Conservation (phyloP, 139 green algal species). For the Chlamydomonas eustigma region DNA sequence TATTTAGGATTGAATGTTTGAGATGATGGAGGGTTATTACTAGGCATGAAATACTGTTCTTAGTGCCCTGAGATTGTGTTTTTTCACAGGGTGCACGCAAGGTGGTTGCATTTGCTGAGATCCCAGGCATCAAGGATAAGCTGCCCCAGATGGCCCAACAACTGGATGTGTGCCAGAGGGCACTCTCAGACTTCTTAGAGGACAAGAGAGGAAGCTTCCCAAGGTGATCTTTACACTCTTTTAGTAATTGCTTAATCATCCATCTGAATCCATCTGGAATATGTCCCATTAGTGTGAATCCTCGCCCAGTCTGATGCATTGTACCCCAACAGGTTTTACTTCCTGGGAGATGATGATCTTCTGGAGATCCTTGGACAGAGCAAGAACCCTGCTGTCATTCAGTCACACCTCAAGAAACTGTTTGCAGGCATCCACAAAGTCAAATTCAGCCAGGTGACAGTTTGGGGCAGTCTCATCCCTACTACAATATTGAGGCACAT, state of each 20-base stretch:
- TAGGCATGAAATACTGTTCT: too few species aligned
- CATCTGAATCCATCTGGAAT: too few species aligned
- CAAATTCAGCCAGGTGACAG: conserved; percentile 42
- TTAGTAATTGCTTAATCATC: too few species aligned
- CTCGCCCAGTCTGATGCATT: too few species aligned
- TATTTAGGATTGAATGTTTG: too few species aligned
- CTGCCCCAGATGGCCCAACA: conserved; percentile 63
- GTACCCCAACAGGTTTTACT: conserved; percentile 86
- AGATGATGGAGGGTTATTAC: too few species aligned
- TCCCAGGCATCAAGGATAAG: conserved; percentile 49
- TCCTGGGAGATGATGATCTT: conserved; percentile 84
- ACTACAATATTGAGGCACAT: too few species aligned
- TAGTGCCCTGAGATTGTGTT: too few species aligned
- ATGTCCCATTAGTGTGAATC: too few species aligned
- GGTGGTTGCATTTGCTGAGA: conserved; percentile 51
- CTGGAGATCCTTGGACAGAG: conserved; percentile 80
- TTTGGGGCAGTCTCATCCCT: too few species aligned
- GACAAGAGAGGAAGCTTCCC: conserved; percentile 65
- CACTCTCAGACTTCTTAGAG: conserved; percentile 75
- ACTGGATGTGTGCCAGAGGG: conserved; percentile 76
- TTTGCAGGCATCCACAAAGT: conserved; percentile 78
- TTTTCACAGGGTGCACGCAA: conserved; percentile 16
- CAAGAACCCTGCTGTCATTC: conserved; percentile 68
- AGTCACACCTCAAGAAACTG: conserved; percentile 83
- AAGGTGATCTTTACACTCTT: background rate